Evolutionary conservation across 2,329 filamentous ascomycete species (phyloP).

Genomic region (Xenoacremonium recifei): DNA sequence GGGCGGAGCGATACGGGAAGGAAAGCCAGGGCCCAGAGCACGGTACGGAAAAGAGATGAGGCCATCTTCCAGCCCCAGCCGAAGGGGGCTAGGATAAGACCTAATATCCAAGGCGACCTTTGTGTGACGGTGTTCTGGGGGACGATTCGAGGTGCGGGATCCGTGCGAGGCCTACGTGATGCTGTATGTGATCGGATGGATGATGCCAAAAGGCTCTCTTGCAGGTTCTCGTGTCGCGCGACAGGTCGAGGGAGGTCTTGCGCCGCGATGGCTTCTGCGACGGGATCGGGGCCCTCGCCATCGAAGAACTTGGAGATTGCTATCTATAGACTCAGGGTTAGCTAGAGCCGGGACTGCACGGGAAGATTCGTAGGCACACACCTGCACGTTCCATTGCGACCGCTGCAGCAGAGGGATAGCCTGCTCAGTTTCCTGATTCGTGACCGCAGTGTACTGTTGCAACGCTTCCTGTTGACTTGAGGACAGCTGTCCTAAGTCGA

Average conservation of each 20-base stretch:
- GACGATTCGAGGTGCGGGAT: slow-evolving; percentile 82
- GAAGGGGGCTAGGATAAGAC: slow-evolving; percentile 79
- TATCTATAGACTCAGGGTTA: no score
- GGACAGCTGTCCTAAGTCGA: slow-evolving; percentile 68
- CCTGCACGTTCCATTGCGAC: slow-evolving; percentile 96
- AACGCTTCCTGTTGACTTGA: slow-evolving; percentile 78
- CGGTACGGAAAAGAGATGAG: slow-evolving; percentile 65
- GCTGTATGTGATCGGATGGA: slow-evolving; percentile 19
- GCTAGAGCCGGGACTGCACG: background rate
- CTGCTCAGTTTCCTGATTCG: slow-evolving; percentile 73
- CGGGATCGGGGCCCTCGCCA: slow-evolving; percentile 80
- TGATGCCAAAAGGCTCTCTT: slow-evolving; percentile 52
- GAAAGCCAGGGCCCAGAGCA: slow-evolving; percentile 78
- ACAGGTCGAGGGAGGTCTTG: slow-evolving; percentile 62
- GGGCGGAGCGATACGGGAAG: slow-evolving; percentile 66
- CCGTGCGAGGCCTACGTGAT: slow-evolving; percentile 35
- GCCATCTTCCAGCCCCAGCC: slow-evolving; percentile 73
- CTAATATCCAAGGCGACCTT: slow-evolving; percentile 72
- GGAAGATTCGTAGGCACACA: slow-evolving; percentile 33
- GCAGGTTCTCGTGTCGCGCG: slow-evolving; percentile 71
- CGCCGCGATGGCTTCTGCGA: slow-evolving; percentile 71
- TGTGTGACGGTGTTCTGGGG: slow-evolving; percentile 70
- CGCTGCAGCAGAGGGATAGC: slow-evolving; percentile 77
- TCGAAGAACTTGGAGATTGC: slow-evolving; percentile 98
- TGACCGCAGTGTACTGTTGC: slow-evolving; percentile 85